Evolutionary conservation across 75 land plant species (phyloP).

Genomic region (Sequoia sempervirens): DNA sequence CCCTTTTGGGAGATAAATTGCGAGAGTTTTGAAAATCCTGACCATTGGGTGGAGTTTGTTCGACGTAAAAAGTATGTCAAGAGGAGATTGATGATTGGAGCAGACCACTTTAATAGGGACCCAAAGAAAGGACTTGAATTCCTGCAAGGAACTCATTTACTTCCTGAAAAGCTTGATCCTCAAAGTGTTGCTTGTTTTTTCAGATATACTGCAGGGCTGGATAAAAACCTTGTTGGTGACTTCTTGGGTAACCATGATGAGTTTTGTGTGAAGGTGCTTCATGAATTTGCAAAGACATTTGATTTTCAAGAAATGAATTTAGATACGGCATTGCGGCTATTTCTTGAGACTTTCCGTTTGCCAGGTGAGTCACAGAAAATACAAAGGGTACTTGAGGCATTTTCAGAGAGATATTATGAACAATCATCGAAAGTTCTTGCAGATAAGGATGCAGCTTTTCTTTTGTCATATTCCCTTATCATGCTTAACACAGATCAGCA

Average conservation of each 20-base stretch:
- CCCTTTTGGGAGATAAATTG: conserved; percentile 93
- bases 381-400: conserved; percentile 95
- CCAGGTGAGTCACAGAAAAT: conserved; percentile 99
- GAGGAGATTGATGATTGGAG: conserved; percentile 93
- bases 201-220: conserved; percentile 91
- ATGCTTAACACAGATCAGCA: conserved; percentile 99
- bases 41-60: conserved; percentile 83
- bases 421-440: conserved; percentile 75
- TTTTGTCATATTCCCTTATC: conserved; percentile 86
- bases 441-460: conserved; percentile 89
- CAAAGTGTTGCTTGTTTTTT: conserved; percentile 97
- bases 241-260: conserved; percentile 96
- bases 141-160: conserved; percentile 84
- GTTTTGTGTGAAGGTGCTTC: conserved; percentile 91
- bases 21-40: conserved; percentile 71
- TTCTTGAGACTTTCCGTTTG: conserved; percentile 87
- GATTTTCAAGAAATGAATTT: conserved; percentile 91
- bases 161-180: conserved; percentile 95
- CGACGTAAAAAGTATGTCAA: conserved; percentile 81
- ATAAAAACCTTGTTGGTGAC: conserved; percentile 91
- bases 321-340: conserved; percentile 84
- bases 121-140: conserved; percentile 96
- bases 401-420: conserved; percentile 92
- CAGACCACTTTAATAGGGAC: conserved; percentile 96
- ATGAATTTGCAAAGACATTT: conserved; percentile 93